Conservation (phyloP, 2,329 filamentous ascomycete genomes). For the Apiospora kogelbergensis region DNA sequence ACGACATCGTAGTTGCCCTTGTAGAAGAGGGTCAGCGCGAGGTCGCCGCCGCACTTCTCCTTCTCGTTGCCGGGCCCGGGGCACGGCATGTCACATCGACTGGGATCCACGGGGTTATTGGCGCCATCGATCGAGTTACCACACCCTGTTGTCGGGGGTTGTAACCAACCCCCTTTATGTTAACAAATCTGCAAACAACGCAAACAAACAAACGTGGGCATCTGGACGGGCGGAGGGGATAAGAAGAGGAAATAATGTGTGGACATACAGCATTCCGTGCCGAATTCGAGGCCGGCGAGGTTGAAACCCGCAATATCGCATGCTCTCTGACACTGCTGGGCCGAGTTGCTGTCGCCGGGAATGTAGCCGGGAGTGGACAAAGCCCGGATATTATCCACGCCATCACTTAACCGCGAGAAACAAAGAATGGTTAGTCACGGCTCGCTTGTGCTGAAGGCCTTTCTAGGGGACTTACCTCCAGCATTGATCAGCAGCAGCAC, state of each 20-base stretch:
- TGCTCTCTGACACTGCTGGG: constrained; percentile 32
- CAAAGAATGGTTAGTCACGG: not conserved
- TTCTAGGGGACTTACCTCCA: not conserved
- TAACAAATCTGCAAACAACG: not conserved
- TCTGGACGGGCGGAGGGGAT: not conserved
- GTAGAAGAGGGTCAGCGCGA: not conserved
- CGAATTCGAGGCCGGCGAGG: constrained; percentile 39
- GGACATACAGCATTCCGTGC: constrained; percentile 31
- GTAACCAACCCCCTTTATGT: not conserved
- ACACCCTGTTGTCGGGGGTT: not conserved
- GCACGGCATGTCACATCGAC: not conserved
- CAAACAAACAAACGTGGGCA: not conserved
- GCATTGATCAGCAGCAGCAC: not conserved
- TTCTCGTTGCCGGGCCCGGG: constrained; percentile 2
- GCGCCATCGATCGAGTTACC: not conserved
- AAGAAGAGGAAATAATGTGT: too few relatives aligned
- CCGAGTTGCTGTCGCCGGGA: constrained; percentile 29
- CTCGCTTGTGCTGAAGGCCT: not conserved
- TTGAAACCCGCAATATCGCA: constrained; percentile 31
- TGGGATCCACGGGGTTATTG: not conserved
- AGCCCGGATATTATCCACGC: not conserved
- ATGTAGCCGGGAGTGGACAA: not conserved
- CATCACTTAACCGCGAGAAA: not conserved
- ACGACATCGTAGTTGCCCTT: not conserved
- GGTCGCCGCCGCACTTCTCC: not conserved